These are phyloP conservation scores for Bremia lactucae DNA, from an alignment of 352 stramenopile species.

Conservation along the genomic window DNA sequence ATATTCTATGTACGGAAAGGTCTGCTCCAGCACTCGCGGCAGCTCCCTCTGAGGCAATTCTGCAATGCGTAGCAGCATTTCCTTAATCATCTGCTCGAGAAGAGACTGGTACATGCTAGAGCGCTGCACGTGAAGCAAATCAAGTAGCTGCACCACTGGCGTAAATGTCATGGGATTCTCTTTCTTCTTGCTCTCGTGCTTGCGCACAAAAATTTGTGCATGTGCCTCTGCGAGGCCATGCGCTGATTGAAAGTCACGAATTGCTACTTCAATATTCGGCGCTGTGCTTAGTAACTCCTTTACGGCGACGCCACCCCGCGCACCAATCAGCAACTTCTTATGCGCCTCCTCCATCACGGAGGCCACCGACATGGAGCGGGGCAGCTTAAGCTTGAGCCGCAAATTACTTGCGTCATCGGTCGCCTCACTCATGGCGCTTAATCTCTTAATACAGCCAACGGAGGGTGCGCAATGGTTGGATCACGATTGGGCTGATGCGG, in stretches of 20 bases:
- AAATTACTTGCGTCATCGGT: conserved; percentile 24
- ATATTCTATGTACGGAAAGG: conserved; percentile 85
- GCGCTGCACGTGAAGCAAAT: conserved; percentile 55
- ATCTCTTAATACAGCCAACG: conserved; percentile 1
- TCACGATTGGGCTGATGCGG: too few species aligned
- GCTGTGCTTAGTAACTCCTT: conserved; percentile 78
- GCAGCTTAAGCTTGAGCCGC: conserved; percentile 56
- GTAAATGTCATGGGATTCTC: conserved; percentile 25
- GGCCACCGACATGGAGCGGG: conserved; percentile 15
- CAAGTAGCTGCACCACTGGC: conserved; percentile 62
- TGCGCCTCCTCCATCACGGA: conserved; percentile 14
- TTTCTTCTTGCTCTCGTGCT: conserved; percentile 13
- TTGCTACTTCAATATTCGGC: conserved; percentile 74
- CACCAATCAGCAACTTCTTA: conserved; percentile 57
- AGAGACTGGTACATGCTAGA: conserved; percentile 61
- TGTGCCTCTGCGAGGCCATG: conserved; percentile 49
- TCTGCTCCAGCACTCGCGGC: conserved; percentile 58
- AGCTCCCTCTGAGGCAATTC: conserved; percentile 62
- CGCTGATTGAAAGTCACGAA: conserved; percentile 61
- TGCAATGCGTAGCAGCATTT: conserved; percentile 67
- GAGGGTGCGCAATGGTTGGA: conserved; percentile 6
- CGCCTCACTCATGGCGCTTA: conserved; percentile 30
- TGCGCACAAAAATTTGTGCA: conserved; percentile 27
- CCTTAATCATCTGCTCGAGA: conserved; percentile 47
- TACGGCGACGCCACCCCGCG: conserved; percentile 54